Evolutionary conservation across 768 basidiomycete species (phyloP).

Genomic region (Kwoniella sp.): DNA sequence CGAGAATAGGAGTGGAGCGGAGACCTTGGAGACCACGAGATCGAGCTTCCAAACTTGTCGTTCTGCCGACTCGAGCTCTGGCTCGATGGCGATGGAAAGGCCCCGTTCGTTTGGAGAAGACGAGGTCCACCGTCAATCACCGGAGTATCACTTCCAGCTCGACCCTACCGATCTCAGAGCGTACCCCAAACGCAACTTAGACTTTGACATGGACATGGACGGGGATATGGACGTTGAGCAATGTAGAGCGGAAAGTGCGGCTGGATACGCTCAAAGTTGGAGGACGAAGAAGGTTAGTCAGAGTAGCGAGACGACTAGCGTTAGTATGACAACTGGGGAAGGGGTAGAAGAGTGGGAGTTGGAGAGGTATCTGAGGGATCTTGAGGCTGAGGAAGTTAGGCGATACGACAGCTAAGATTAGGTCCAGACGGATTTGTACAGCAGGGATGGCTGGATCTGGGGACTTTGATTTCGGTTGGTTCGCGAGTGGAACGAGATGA

Average conservation of each 20-base stretch:
- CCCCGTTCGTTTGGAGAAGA: not conserved
- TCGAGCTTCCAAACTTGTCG: not conserved
- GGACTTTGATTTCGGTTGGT: too few species aligned
- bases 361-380: conserved; percentile 28
- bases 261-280: not conserved
- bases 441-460: too few species aligned
- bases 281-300: not conserved
- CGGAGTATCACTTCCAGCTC: conserved; percentile 18
- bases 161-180: not conserved
- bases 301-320: conserved; percentile 10
- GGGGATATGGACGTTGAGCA: not conserved
- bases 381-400: conserved; percentile 11
- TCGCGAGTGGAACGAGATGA: too few species aligned
- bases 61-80: not conserved
- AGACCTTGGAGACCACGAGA: not conserved
- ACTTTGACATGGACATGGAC: conserved; percentile 3
- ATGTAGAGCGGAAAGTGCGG: not conserved
- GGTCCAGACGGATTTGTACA: too few species aligned
- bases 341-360: conserved; percentile 36
- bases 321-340: conserved; percentile 22
- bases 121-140: not conserved
- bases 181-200: conserved; percentile 1
- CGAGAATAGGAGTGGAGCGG: not conserved
- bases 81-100: not conserved
- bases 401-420: too few species aligned